Base-by-base conservation (phyloP, 2,329 filamentous ascomycete species). In the Fusarium graminum region DNA sequence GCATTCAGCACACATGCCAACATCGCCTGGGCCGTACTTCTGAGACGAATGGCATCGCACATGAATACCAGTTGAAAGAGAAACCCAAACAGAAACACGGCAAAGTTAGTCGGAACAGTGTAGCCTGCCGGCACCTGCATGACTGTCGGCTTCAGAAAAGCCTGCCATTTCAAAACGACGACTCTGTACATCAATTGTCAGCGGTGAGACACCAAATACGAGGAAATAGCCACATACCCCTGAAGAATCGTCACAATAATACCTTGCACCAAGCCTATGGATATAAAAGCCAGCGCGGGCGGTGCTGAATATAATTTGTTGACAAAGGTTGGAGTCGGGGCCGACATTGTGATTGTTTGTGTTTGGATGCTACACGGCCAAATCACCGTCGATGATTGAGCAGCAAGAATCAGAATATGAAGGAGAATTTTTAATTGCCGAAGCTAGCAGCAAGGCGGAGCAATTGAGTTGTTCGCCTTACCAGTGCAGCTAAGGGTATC, bases 1-100 rank as follows among this genome's bases (percentile, higher is more conserved):
- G 39, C 44, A 8, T 59, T 59, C 5, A 59, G 17, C 3, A 59
- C 22, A 6, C 57, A 59, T 2, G 54, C 16, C 3, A 59, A 44
- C 26, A 52, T 38, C 0, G 54, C 54, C 7, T 59, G 57, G 4
- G 54, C 54, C 3, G 54, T 44, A n/a, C 55, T 59, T 16, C 47
- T 59, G 8, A 59, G 34, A 3, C 57, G 22, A 12, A 59, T 29
- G 9, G 57, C 26, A 19, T 59, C 57, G 16, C 34, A 19, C 57
- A 59, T 59, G 9, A 59, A 59, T 0, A 43, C 4, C 6, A 59
- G 11, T n/a, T 59, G 39, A 6, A 59, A 59, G 1, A 59, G 2
- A 2, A 59, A 59, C 1, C 57, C 54, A 4, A 59, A 59, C 4
- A 59, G 52, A 0, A 59, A 52, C 1, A 59, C 52, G 6, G 43